Evolutionary conservation across 2,329 filamentous ascomycete genomes (phyloP).

Genomic region (Paecilomyces dactylethromorphus): DNA sequence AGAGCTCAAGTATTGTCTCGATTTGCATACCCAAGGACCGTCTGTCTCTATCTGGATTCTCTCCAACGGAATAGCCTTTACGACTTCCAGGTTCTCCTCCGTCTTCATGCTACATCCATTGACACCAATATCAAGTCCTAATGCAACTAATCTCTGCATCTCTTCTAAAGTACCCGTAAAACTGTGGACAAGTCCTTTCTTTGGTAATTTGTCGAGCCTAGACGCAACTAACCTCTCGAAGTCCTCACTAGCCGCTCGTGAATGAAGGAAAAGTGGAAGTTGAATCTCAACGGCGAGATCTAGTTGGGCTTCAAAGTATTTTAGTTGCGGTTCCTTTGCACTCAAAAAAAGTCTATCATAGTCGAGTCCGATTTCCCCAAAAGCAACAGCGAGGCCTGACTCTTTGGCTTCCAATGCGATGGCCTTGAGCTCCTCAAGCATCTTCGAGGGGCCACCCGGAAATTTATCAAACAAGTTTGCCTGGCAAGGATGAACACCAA

Average conservation of each 20-base stretch:
- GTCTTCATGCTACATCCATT: constrained; percentile 98
- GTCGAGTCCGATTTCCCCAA: constrained; percentile 93
- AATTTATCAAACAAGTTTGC: constrained; percentile 68
- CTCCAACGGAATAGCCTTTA: constrained; percentile 70
- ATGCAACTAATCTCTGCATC: constrained; percentile 69
- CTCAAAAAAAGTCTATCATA: constrained; percentile 87
- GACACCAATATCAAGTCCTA: constrained; percentile 86
- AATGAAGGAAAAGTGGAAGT: constrained; percentile 87
- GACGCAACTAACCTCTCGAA: constrained; percentile 67
- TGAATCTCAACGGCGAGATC: constrained; percentile 69
- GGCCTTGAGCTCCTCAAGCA: constrained; percentile 53
- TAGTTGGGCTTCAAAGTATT: constrained; percentile 79
- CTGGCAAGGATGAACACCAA: constrained; percentile 90
- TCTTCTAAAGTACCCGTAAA: constrained; percentile 87
- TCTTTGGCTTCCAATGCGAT: constrained; percentile 57
- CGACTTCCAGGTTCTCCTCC: constrained; percentile 79
- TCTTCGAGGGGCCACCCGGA: constrained; percentile 35
- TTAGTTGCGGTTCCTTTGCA: constrained; percentile 69
- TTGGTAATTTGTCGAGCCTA: constrained; percentile 60
- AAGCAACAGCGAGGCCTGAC: constrained; percentile 62
- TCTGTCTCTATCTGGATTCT: constrained; percentile 92
- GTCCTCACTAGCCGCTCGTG: constrained; percentile 76
- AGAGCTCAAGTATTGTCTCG: not conserved
- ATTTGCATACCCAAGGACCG: constrained; percentile 65
- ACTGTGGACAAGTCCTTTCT: constrained; percentile 81